These are phyloP conservation scores for Xylona heveae DNA, from an alignment of 495 filamentous ascomycete species.

Conservation along the genomic window DNA sequence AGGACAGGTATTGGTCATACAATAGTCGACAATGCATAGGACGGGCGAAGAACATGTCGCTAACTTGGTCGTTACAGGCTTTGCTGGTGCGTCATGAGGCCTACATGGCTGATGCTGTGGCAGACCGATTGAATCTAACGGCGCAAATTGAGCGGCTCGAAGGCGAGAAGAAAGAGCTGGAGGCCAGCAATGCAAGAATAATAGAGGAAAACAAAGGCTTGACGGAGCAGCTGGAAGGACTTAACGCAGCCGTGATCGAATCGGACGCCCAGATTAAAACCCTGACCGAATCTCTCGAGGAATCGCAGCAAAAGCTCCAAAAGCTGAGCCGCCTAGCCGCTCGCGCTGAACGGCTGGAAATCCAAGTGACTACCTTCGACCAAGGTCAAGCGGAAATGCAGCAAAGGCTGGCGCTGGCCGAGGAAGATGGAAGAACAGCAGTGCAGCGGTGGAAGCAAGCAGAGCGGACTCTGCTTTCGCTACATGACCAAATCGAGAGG, in stretches of 20 bases:
- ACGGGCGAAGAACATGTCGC: conserved; percentile 25
- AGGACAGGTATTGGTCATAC: too few species aligned
- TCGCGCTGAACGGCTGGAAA: conserved; percentile 55
- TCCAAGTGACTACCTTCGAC: conserved; percentile 56
- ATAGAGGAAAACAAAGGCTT: conserved; percentile 63
- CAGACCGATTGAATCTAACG: conserved; percentile 48
- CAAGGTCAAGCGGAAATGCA: conserved; percentile 57
- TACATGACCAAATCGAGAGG: conserved; percentile 71
- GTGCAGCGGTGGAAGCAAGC: conserved; percentile 66
- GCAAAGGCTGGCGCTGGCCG: conserved; percentile 34
- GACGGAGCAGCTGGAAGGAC: conserved; percentile 56
- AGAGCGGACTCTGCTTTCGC: conserved; percentile 44
- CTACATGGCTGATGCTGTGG: conserved; percentile 77
- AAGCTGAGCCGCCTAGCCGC: conserved; percentile 49
- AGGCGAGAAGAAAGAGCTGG: conserved; percentile 49
- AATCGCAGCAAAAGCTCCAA: conserved; percentile 53
- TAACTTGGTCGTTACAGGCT: conserved; percentile 65
- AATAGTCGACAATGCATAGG: too few species aligned
- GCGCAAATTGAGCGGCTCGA: conserved; percentile 56
- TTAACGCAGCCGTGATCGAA: conserved; percentile 52
- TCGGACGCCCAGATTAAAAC: conserved; percentile 53
- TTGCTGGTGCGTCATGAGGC: conserved; percentile 78
- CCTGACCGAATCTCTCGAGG: conserved; percentile 50
- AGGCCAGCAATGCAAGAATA: conserved; percentile 47
- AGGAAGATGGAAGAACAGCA: conserved; percentile 53